Conservation (phyloP, 164 flowering plant genomes). For the Hamamelis virginiana region DNA sequence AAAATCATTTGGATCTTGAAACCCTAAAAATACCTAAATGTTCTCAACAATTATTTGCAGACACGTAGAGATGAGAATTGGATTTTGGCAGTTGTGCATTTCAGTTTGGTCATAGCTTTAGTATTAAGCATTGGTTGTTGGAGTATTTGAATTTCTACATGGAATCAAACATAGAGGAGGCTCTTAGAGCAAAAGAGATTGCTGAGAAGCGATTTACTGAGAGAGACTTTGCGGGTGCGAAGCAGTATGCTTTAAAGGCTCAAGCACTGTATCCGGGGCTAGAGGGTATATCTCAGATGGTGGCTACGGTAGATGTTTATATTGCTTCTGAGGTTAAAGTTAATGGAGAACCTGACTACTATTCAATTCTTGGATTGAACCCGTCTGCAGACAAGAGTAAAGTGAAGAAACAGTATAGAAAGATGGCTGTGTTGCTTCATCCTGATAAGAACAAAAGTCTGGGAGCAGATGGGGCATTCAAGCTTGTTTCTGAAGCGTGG, state of each 20-base stretch:
- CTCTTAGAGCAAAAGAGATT: slow-evolving; percentile 53
- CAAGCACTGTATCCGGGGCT: slow-evolving; percentile 56
- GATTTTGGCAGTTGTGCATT: slow-evolving; percentile 10
- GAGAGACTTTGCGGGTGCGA: slow-evolving; percentile 59
- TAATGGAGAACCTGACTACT: slow-evolving; percentile 64
- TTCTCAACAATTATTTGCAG: slow-evolving; percentile 13
- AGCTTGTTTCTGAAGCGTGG: slow-evolving; percentile 82
- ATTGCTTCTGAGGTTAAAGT: slow-evolving; percentile 45
- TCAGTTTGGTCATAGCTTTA: slow-evolving; percentile 19
- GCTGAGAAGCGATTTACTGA: slow-evolving; percentile 64
- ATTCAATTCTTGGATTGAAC: slow-evolving; percentile 66
- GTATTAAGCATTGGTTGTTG: slow-evolving; percentile 9
- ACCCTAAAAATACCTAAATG: not conserved
- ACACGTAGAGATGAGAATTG: slow-evolving; percentile 9
- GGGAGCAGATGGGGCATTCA: slow-evolving; percentile 92
- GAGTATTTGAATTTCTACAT: slow-evolving; percentile 31
- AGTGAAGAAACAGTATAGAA: slow-evolving; percentile 66
- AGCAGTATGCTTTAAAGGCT: slow-evolving; percentile 65
- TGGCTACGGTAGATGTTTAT: slow-evolving; percentile 70
- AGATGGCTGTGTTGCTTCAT: slow-evolving; percentile 77
- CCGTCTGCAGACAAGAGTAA: slow-evolving; percentile 51
- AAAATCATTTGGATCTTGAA: not conserved
- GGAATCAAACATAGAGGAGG: slow-evolving; percentile 66
- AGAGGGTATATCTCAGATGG: slow-evolving; percentile 79
- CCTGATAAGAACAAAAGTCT: slow-evolving; percentile 77